Base-by-base conservation (phyloP, 345 rosid genomes). In the Syzygium aromaticum region DNA sequence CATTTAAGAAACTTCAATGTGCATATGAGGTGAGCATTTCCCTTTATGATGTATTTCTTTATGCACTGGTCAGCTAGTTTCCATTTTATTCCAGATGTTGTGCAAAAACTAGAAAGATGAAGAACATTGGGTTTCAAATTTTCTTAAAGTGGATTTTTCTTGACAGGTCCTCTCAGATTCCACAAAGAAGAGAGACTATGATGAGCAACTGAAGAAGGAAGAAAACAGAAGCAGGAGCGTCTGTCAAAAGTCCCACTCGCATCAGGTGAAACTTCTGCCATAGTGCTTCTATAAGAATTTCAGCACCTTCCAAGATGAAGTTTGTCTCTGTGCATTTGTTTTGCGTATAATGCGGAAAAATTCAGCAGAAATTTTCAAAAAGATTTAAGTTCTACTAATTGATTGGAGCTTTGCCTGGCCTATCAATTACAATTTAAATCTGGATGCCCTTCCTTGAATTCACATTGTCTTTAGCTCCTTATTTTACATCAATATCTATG, bases 1-100 rank as follows among this genome's bases (percentile, higher is more conserved):
- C 99, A 33, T 98, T 98, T 90, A 98, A 98, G 95, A 98, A 96
- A 93, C 95, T 98, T 89, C 99, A 96, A 86, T 94, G 97, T 91
- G 99, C 99, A 88, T 96, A 93, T 86, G 99, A 98, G 99, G 99
- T 96, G 88, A 90, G 59, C 56, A 88, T 27, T 85, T 51, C 61
- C 54, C 85, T 56, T 16, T 27, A 49, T 73, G 49, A 73, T 73
- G 82, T 49, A 38, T 73, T 73, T 73, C 27, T 73, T 73, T 38
- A 38, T 73, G 82, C 17, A 53, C 59, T 33, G 64, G 86, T 73
- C 10, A 43, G 59, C 77, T 77, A 77, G 83, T 89, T 84, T 43
- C 51, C 52, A 63, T 54, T 51, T 84, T 73, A 19, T 73, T 73
- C 82, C 49, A 6, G 46, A 67, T 67, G 43, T 30, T 9, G 82